phyloP scores from a whole-genome alignment of 179 eudicot species.

The Beta corolliflora region DNA sequence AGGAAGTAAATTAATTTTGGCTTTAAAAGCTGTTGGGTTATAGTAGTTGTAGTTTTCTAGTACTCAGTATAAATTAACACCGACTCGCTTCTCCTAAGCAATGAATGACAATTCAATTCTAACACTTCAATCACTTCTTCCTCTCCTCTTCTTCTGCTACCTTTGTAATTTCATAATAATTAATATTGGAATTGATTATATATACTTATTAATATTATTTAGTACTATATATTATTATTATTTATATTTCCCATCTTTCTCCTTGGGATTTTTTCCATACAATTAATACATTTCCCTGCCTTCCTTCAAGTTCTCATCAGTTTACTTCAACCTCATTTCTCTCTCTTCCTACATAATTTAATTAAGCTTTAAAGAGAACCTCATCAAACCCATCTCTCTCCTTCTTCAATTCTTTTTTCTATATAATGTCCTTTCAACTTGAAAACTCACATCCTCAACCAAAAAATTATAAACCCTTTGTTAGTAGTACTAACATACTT shows the following conservation, averaged over 20 bases:
- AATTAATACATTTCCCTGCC: constrained; percentile 29
- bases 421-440: constrained; percentile 36
- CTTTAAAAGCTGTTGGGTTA: constrained; percentile 33
- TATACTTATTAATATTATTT: background rate
- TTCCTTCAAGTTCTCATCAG: constrained; percentile 19
- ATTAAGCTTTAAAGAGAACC: constrained; percentile 31
- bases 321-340: constrained; percentile 16
- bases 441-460: constrained; percentile 28
- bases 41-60: constrained; percentile 30
- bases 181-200: background rate
- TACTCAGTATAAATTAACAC: constrained; percentile 21
- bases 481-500: constrained; percentile 1
- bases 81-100: constrained; percentile 25
- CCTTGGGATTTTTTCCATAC: constrained; percentile 31
- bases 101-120: constrained; percentile 25
- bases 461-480: background rate
- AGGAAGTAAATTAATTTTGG: constrained; percentile 10
- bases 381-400: constrained; percentile 15
- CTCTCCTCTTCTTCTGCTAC: constrained; percentile 21
- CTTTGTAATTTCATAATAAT: constrained; percentile 8
- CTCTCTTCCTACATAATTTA: constrained; percentile 17
- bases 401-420: constrained; percentile 11
- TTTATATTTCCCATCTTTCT: background rate
- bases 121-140: background rate
- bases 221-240: background rate